Base-by-base conservation (phyloP, 1,139 yeast genomes). In the Hansenula sp. region DNA sequence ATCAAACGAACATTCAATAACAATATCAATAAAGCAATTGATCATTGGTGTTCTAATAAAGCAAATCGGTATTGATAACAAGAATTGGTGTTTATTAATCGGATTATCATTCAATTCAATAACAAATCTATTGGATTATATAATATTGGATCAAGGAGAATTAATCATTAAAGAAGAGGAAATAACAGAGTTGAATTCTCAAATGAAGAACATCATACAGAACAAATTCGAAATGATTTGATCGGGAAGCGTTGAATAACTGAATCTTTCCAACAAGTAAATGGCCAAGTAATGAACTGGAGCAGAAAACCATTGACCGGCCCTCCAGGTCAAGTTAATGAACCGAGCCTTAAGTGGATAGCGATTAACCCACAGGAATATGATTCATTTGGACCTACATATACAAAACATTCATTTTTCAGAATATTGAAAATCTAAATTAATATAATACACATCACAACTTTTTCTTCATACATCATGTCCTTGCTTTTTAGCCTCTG, bases 1-100 rank as follows among this genome's bases (percentile, higher is more conserved):
- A 31, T 15, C 33, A 15, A 10, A 30, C 4, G 10, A n/a, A n/a
- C n/a, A 13, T n/a, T 6, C n/a, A 5, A 27, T 44, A 3, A 33
- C 10, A 9, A 10, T 45, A 5, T 43, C 41, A 9, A 32, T 48
- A 2, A 49, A 47, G 29, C 49, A 46, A 11, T 29, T 41, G 7
- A 32, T 47, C 10, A 24, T 49, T 13, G 45, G 47, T 5, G 5
- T 45, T 1, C 15, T 47, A 11, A 36, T 42, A 8, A 49, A 45
- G 19, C 12, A 10, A 8, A 2, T 17, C 6, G 38, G 38, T 7
- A 11, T 25, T 7, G 13, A 11, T 4, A 15, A 18, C 5, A 16
- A 13, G 5, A 31, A 38, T 38, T 29, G 40, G 40, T 29, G 27
- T 16, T 2, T 18, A 10, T 8, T 37, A 8, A 41, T 34, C 8